Conservation (phyloP, 2,329 filamentous ascomycete genomes). For the Orbilia javanica region DNA sequence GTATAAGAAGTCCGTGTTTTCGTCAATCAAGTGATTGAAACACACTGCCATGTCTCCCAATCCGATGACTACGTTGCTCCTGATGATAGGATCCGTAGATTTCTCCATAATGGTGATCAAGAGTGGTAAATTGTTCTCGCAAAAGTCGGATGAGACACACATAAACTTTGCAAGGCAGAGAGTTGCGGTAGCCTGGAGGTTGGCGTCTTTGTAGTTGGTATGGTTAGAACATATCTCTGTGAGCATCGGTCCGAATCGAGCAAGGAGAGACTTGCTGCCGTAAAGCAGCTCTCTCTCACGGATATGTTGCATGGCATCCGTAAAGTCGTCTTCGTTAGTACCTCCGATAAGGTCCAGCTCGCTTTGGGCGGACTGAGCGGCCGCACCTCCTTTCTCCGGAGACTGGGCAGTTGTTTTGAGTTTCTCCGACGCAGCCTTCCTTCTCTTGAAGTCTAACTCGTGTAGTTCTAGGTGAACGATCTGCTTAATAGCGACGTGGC, state of each 20-base stretch:
- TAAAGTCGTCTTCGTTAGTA: slow-evolving; percentile 94
- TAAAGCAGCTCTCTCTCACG: slow-evolving; percentile 87
- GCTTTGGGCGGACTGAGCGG: slow-evolving; percentile 75
- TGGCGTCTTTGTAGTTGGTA: slow-evolving; percentile 88
- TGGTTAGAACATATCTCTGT: slow-evolving; percentile 95
- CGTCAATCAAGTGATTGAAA: slow-evolving; percentile 99
- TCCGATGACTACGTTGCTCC: slow-evolving; percentile 95
- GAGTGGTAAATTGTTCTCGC: slow-evolving; percentile 89
- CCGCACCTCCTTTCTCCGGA: slow-evolving; percentile 67
- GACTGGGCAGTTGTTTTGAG: slow-evolving; percentile 66
- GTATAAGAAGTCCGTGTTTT: slow-evolving; percentile 98
- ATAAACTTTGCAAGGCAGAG: slow-evolving; percentile 97
- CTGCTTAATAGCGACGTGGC: slow-evolving; percentile 97
- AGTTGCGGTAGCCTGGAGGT: slow-evolving; percentile 91
- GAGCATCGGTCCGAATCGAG: slow-evolving; percentile 90
- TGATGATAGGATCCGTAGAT: slow-evolving; percentile 89
- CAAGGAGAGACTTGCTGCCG: slow-evolving; percentile 84
- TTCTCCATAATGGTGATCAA: slow-evolving; percentile 98
- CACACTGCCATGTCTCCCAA: slow-evolving; percentile 99
- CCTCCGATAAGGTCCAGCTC: slow-evolving; percentile 97
- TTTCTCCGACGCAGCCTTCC: slow-evolving; percentile 91
- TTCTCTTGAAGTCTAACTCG: slow-evolving; percentile 95
- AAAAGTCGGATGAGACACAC: slow-evolving; percentile 91
- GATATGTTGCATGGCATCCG: slow-evolving; percentile 85
- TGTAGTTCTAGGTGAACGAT: slow-evolving; percentile 98